Percentiles rank a stretch among this genome's conserved stretches.
These are phyloP conservation scores for Coniochaeta hoffmannii DNA, from an alignment of 2,329 filamentous ascomycete species.

Conservation along the genomic window DNA sequence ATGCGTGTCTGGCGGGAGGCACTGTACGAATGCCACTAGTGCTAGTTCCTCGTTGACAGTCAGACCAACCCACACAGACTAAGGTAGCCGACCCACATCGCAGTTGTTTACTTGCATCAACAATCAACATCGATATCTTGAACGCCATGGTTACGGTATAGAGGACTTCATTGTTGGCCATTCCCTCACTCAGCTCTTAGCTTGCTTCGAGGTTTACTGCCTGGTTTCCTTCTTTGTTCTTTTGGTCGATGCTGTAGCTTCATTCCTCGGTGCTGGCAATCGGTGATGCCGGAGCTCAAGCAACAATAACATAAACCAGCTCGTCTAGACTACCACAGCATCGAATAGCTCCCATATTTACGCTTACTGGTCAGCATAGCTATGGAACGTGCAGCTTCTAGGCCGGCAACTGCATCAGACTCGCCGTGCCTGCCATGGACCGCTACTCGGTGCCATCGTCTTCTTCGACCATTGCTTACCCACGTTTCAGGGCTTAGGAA, in stretches of 20 bases:
- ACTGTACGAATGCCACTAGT: not conserved
- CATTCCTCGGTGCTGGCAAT: not conserved
- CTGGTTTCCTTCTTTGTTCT: not conserved
- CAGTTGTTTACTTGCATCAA: not conserved
- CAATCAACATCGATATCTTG: not conserved
- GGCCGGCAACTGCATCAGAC: not conserved
- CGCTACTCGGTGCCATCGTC: conserved; percentile 36
- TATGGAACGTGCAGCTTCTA: not conserved
- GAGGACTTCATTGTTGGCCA: not conserved
- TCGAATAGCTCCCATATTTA: not conserved
- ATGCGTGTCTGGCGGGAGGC: not conserved
- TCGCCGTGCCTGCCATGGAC: conserved; percentile 31
- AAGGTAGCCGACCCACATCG: not conserved
- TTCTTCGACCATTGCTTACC: conserved; percentile 38
- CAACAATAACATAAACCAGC: not conserved
- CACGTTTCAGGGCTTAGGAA: conserved; percentile 32
- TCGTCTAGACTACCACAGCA: not conserved
- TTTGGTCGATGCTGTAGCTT: not conserved
- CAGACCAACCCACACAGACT: too few species aligned
- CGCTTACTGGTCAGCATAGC: not conserved
- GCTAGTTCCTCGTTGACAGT: too few species aligned
- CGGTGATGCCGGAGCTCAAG: not conserved
- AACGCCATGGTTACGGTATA: not conserved
- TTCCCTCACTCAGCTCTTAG: not conserved
- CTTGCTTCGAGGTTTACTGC: not conserved